Evolutionary conservation across 2,329 filamentous ascomycete genomes (phyloP).

Genomic region (Septoria petroselini): DNA sequence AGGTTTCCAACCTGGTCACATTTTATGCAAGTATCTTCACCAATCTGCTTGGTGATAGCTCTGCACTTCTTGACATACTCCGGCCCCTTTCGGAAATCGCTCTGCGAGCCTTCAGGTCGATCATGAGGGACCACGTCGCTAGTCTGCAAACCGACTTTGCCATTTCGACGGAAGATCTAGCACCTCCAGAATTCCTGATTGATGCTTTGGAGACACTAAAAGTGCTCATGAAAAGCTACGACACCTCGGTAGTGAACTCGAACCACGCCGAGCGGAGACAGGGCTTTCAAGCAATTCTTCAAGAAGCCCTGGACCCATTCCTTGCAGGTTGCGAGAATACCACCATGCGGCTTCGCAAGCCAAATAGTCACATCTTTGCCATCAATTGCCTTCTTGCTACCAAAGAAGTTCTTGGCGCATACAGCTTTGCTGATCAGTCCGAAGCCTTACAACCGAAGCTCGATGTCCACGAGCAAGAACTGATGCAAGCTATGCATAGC

Average conservation of each 20-base stretch:
- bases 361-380: slow-evolving; percentile 64
- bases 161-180: slow-evolving; percentile 68
- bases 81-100: slow-evolving; percentile 69
- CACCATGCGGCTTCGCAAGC: slow-evolving; percentile 57
- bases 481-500: slow-evolving; percentile 56
- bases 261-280: slow-evolving; percentile 54
- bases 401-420: slow-evolving; percentile 54
- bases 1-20: slow-evolving; percentile 79
- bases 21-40: slow-evolving; percentile 88
- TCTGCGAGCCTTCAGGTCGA: slow-evolving; percentile 73
- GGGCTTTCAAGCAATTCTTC: slow-evolving; percentile 71
- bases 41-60: slow-evolving; percentile 69
- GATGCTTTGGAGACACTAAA: slow-evolving; percentile 76
- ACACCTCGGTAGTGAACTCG: slow-evolving; percentile 67
- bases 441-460: slow-evolving; percentile 32
- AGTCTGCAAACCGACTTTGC: slow-evolving; percentile 70
- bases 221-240: slow-evolving; percentile 79
- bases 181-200: slow-evolving; percentile 73
- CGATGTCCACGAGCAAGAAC: slow-evolving; percentile 42
- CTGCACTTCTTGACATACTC: slow-evolving; percentile 67
- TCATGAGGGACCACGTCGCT: slow-evolving; percentile 76
- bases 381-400: slow-evolving; percentile 68
- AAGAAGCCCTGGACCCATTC: slow-evolving; percentile 82
- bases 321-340: slow-evolving; percentile 71
- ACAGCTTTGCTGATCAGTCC: slow-evolving; percentile 58